Evolutionary conservation across 306 rosid species (phyloP), one percentile per base, ranked within the genome.

Genomic region (Lotus japonicus): DNA sequence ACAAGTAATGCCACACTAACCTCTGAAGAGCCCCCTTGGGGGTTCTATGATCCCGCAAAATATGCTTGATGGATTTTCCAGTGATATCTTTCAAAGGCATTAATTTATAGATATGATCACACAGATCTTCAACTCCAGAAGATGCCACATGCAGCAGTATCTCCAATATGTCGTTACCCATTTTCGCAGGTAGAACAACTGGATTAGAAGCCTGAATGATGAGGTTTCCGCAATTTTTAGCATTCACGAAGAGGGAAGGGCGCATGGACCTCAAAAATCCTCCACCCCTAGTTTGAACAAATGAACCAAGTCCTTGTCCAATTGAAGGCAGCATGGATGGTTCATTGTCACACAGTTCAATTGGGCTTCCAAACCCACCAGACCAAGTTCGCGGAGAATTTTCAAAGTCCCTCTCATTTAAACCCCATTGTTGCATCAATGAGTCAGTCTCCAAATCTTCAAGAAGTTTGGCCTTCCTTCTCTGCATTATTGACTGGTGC

Each of bases 321-420:
- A 91, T 81, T 17, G 91, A 81, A 81, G 92, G 86, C 59, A 86
- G 77, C 9, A 31, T 53, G 39, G 71, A 53, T 42, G 83, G 65
- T 58, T 85, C 90, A 72, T 84, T 77, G 10, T 67, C 76, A 41
- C 79, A 76, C 31, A 88, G 78, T 81, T 91, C 89, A 65, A 91
- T 84, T 56, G 97, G 97, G 74, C 97, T 91, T 45, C 97, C 97
- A 65, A 91, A 91, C 31, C 97, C 97, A 71, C 92, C 88, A 19
- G 89, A 80, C 52, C 46, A 67, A 39, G 66, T 76, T 64, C 13
- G 14, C 1, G 81, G 85, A 79, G 87, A 86, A 54, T 80, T 69
- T 70, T 78, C 68, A 58, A 91, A 82, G 81, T 88, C 97, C 42
- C 73, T 66, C 72, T 84, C 95, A 61, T 91, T 67, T 73, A 91